These are phyloP conservation scores for Rehmannia glutinosa DNA, from an alignment of 257 asterid species.

Conservation along the genomic window DNA sequence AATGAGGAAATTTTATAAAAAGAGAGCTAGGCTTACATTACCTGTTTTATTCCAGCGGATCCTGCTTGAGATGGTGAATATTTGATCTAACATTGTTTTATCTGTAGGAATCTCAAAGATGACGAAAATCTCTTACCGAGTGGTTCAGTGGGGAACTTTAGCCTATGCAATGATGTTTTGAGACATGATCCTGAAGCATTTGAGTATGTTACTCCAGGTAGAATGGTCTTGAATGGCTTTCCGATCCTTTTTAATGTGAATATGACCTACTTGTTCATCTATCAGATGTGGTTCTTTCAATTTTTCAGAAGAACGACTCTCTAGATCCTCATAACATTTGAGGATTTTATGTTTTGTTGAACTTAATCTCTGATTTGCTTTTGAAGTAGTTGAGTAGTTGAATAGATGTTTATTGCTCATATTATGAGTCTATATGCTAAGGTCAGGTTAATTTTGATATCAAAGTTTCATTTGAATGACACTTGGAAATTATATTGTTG, in stretches of 20 bases:
- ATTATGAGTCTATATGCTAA: neutral
- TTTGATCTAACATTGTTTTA: conserved; percentile 21
- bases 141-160: conserved; percentile 48
- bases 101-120: conserved; percentile 74
- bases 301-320: neutral
- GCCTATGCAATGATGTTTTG: conserved; percentile 62
- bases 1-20: neutral
- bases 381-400: conserved; percentile 10
- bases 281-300: neutral
- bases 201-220: conserved; percentile 61
- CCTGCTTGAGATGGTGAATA: conserved; percentile 11
- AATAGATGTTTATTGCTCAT: neutral
- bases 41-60: neutral
- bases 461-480: neutral
- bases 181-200: conserved; percentile 64
- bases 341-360: conserved; percentile 12
- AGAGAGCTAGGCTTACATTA: conserved; percentile 9
- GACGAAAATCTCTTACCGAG: conserved; percentile 41
- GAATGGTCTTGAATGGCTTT: conserved; percentile 37
- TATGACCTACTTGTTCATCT: conserved; percentile 12
- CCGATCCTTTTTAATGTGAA: conserved; percentile 8
- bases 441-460: conserved; percentile 1
- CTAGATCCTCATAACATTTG: conserved; percentile 6
- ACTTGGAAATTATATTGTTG: neutral
- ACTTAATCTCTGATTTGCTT: conserved; percentile 11